These are phyloP conservation scores for Pezicula carpinea DNA, from an alignment of 2,329 filamentous ascomycete species.

Conservation along the genomic window DNA sequence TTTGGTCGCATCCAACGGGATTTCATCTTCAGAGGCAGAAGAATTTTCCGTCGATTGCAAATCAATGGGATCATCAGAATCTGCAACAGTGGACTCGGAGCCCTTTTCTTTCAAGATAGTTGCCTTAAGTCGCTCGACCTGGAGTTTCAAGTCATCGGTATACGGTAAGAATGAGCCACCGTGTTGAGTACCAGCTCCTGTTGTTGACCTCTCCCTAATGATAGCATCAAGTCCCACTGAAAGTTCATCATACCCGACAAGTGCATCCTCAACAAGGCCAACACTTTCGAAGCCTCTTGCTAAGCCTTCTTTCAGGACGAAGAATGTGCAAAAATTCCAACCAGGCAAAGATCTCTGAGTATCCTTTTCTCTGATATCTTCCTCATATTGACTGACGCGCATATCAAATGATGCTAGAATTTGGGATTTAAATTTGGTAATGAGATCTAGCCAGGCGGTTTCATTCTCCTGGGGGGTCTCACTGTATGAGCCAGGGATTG, in stretches of 20 bases:
- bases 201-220: slow-evolving; percentile 65
- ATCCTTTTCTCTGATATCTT: slow-evolving; percentile 93
- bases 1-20: slow-evolving; percentile 57
- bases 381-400: slow-evolving; percentile 90
- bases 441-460: slow-evolving; percentile 76
- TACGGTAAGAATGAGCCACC: slow-evolving; percentile 67
- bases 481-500: slow-evolving; percentile 57
- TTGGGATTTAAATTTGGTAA: slow-evolving; percentile 79
- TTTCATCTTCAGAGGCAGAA: slow-evolving; percentile 41
- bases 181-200: slow-evolving; percentile 57
- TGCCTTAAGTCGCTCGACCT: slow-evolving; percentile 48
- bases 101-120: slow-evolving; percentile 32
- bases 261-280: slow-evolving; percentile 88
- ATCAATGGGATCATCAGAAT: slow-evolving; percentile 40
- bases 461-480: slow-evolving; percentile 76
- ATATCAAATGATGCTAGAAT: slow-evolving; percentile 88
- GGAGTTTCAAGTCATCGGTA: slow-evolving; percentile 67
- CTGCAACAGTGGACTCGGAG: slow-evolving; percentile 31
- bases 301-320: slow-evolving; percentile 92
- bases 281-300: slow-evolving; percentile 94
- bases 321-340: slow-evolving; percentile 99
- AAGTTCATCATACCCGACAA: slow-evolving; percentile 93
- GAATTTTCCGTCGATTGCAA: slow-evolving; percentile 40
- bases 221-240: slow-evolving; percentile 81
- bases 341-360: slow-evolving; percentile 80